Evolutionary conservation across 371 early-diverging fungal species (phyloP).

Genomic region (Syncephalis plumigaleata): DNA sequence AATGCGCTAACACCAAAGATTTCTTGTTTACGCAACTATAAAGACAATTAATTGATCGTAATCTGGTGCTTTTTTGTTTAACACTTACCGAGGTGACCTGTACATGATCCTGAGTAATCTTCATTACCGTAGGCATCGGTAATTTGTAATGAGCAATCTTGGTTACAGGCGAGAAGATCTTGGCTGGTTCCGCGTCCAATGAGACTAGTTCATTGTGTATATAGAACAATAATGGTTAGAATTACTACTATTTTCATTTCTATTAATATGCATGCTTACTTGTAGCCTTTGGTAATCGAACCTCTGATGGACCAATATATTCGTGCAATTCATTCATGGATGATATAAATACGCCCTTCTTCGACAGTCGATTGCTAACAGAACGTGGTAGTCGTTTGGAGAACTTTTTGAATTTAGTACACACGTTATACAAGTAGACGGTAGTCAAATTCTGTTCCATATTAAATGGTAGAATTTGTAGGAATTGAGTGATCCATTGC

Average conservation of each 20-base stretch:
- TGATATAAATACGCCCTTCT: slow-evolving; percentile 40
- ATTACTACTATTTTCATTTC: no score
- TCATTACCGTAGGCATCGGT: slow-evolving; percentile 60
- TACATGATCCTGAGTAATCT: slow-evolving; percentile 61
- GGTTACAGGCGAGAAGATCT: slow-evolving; percentile 41
- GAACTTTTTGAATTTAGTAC: slow-evolving; percentile 54
- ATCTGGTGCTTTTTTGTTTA: no score
- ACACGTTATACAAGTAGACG: slow-evolving; percentile 64
- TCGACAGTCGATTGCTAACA: slow-evolving; percentile 35
- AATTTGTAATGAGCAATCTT: slow-evolving; percentile 37
- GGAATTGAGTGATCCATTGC: slow-evolving; percentile 54
- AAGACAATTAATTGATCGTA: slow-evolving; percentile 4
- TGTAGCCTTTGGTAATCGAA: slow-evolving; percentile 60
- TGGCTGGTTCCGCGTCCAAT: slow-evolving; percentile 45
- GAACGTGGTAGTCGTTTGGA: slow-evolving; percentile 35
- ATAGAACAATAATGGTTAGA: slow-evolving; percentile 5
- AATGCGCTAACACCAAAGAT: slow-evolving; percentile 48
- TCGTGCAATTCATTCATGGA: slow-evolving; percentile 50
- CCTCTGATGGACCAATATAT: slow-evolving; percentile 43
- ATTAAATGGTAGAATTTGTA: slow-evolving; percentile 52
- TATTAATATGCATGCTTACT: no score
- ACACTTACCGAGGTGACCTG: slow-evolving; percentile 42
- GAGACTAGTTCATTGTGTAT: slow-evolving; percentile 22
- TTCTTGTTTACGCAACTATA: slow-evolving; percentile 37
- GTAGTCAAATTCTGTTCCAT: slow-evolving; percentile 25